A percentile compares a stretch with the other conserved stretches of the same genome.
Conservation (phyloP, 2,329 filamentous ascomycete genomes). For the Penicillium capsulatum region DNA sequence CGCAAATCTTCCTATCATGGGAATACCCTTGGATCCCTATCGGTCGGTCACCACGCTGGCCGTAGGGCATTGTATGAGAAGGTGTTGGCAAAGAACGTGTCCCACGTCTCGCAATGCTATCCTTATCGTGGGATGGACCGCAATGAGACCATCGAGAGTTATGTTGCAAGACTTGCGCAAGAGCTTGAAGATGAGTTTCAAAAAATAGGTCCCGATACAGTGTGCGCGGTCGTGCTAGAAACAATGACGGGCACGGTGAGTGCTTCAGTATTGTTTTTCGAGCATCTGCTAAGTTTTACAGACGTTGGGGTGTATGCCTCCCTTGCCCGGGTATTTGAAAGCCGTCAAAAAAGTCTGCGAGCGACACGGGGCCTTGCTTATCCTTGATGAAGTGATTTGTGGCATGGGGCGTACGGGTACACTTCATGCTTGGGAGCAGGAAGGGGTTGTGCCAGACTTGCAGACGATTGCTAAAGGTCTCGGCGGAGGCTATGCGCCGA, state of each 20-base stretch:
- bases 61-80: conserved; percentile 58
- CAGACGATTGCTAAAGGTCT: conserved; percentile 57
- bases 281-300: conserved; percentile 6
- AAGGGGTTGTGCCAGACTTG: conserved; percentile 53
- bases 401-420: conserved; percentile 54
- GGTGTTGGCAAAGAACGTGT: conserved; percentile 52
- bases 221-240: conserved; percentile 63
- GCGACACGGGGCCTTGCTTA: conserved; percentile 52
- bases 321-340: conserved; percentile 53
- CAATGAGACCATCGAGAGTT: conserved; percentile 52
- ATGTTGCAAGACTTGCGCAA: conserved; percentile 54
- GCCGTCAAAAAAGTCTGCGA: conserved; percentile 53
- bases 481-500: conserved; percentile 51
- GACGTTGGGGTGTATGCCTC: conserved; percentile 50
- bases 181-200: conserved; percentile 65
- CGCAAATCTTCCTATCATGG: conserved; percentile 65
- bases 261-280: background rate
- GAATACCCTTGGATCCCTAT: conserved; percentile 63
- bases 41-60: conserved; percentile 58
- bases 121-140: conserved; percentile 53
- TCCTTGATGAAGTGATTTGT: conserved; percentile 50
- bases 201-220: conserved; percentile 57
- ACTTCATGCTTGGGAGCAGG: conserved; percentile 54
- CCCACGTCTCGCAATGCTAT: conserved; percentile 61
- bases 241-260: conserved; percentile 48